A percentile compares a stretch with the other conserved stretches of the same genome.
phyloP scores from a whole-genome alignment of 345 rosid species.

The Eucalyptus curtisii region DNA sequence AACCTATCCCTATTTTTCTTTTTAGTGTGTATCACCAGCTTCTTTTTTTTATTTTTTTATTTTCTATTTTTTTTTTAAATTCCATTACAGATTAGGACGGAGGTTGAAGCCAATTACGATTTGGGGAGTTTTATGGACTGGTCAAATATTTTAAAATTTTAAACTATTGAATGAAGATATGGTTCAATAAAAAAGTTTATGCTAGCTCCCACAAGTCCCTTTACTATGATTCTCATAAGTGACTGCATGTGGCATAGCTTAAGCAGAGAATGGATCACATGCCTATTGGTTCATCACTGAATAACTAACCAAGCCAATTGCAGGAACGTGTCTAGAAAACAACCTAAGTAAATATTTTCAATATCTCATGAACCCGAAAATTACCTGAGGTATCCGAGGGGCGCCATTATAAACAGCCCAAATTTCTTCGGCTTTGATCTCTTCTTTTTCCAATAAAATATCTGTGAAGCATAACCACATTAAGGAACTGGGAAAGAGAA shows the following conservation, averaged over 20 bases:
- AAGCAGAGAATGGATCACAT: not conserved
- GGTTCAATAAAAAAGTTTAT: not conserved
- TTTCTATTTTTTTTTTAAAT: not conserved
- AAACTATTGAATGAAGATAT: not conserved
- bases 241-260: not conserved
- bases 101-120: not conserved
- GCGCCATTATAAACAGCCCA: conserved; percentile 68
- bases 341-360: not conserved
- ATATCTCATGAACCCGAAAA: not conserved
- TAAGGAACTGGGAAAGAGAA: not conserved
- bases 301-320: not conserved
- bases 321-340: not conserved
- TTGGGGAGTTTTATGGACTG: not conserved
- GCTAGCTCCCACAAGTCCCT: not conserved
- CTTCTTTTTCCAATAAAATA: conserved; percentile 64
- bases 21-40: not conserved
- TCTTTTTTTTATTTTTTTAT: not conserved
- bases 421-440: conserved; percentile 69
- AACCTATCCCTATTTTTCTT: not conserved
- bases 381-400: conserved; percentile 75
- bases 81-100: not conserved
- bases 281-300: not conserved
- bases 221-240: not conserved
- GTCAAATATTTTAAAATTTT: not conserved
- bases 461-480: conserved; percentile 27